Evolutionary conservation across 1,284 basidiomycete species (phyloP).

Genomic region (Austroboletus rostrupii): DNA sequence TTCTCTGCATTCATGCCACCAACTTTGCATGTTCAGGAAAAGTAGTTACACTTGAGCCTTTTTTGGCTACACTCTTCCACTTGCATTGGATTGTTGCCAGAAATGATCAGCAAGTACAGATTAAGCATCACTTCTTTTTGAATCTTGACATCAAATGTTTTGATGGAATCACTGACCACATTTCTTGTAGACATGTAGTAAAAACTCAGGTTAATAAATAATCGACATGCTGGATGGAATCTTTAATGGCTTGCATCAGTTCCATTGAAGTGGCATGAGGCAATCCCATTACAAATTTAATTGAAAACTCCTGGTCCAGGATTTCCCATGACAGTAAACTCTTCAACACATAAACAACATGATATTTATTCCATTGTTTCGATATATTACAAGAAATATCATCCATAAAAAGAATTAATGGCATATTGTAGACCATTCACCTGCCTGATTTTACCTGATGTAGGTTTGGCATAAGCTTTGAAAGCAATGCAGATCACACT

Average conservation of each 20-base stretch:
- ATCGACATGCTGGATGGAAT: slow-evolving; percentile 21
- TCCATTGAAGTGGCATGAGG: too few species aligned
- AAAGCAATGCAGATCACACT: background rate
- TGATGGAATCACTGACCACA: background rate
- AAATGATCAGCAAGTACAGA: slow-evolving; percentile 21
- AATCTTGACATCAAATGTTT: slow-evolving; percentile 19
- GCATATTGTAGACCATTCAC: slow-evolving; percentile 18
- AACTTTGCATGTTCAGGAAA: slow-evolving; percentile 31
- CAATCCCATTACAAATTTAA: too few species aligned
- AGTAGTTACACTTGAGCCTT: slow-evolving; percentile 27
- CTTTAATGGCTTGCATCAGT: slow-evolving; percentile 21
- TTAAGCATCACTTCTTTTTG: slow-evolving; percentile 23
- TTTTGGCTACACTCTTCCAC: slow-evolving; percentile 31
- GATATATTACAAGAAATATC: too few species aligned
- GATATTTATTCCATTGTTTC: too few species aligned
- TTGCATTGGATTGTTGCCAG: slow-evolving; percentile 37
- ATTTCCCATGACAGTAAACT: too few species aligned
- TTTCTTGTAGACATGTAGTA: slow-evolving; percentile 1
- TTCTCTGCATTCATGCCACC: slow-evolving; percentile 26
- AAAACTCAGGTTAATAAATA: too few species aligned
- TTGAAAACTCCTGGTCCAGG: too few species aligned
- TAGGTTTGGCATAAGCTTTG: slow-evolving; percentile 14
- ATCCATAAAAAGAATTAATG: too few species aligned
- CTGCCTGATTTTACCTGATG: slow-evolving; percentile 1
- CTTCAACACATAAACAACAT: too few species aligned